Evolutionary conservation across 805 yeast species (phyloP).

Genomic region (Candida quercuum): DNA sequence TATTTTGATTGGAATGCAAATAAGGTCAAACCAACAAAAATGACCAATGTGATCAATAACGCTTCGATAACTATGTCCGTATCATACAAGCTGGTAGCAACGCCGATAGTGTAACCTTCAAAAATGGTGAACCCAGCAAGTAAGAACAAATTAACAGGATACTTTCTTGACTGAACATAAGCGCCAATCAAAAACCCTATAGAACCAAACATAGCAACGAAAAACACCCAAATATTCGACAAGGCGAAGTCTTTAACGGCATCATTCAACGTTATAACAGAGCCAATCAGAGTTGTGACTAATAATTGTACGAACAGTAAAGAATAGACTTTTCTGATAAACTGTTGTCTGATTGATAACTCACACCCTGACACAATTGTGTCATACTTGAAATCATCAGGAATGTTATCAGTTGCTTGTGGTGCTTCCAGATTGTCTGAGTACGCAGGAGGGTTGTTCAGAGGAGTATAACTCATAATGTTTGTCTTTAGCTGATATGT

Average conservation of each 20-base stretch:
- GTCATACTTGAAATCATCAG: constrained; percentile 80
- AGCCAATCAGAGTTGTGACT: constrained; percentile 54
- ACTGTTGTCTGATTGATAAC: constrained; percentile 66
- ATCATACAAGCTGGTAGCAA: constrained; percentile 58
- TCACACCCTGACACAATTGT: constrained; percentile 76
- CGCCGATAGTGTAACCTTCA: constrained; percentile 71
- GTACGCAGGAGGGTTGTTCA: constrained; percentile 23
- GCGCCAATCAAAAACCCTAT: constrained; percentile 64
- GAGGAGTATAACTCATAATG: constrained; percentile 23
- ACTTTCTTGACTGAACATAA: constrained; percentile 54
- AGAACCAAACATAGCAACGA: constrained; percentile 52
- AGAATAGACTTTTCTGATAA: constrained; percentile 74
- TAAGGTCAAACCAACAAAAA: constrained; percentile 70
- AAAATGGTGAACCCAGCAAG: constrained; percentile 64
- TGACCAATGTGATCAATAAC: constrained; percentile 55
- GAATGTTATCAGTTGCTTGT: constrained; percentile 24
- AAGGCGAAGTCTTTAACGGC: constrained; percentile 49
- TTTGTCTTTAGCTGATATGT: not conserved
- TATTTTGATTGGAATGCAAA: constrained; percentile 77
- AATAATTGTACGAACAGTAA: constrained; percentile 61
- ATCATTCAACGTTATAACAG: constrained; percentile 39
- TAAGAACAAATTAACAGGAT: constrained; percentile 60
- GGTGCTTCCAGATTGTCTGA: constrained; percentile 12
- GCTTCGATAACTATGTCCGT: constrained; percentile 66
- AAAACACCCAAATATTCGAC: constrained; percentile 51